Evolutionary conservation across 768 basidiomycete genomes (phyloP), one percentile per base, ranked within the genome.

Genomic region (Favolaschia claudopus): DNA sequence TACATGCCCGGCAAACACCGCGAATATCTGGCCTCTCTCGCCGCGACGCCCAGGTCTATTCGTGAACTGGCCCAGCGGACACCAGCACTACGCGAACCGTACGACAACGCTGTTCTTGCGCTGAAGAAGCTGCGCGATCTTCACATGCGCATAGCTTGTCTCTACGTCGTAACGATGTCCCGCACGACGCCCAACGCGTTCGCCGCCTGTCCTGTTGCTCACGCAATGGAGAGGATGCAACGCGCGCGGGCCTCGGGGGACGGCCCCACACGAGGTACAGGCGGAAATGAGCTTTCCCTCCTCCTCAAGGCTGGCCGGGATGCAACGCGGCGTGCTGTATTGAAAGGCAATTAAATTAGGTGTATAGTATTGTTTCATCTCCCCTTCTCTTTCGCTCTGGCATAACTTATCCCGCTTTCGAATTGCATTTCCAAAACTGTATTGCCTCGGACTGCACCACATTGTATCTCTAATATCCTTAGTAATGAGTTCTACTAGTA

Each of bases 1-100:
- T 99, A 99, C 76, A 99, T 99, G 96, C 96, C 96, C 0, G 90
- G 91, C 14, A 85, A 84, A 51, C 96, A 98, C 76, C 88, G 92
- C 38, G 86, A 89, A 42, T 99, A 95, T 77, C 84, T 99, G 52
- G 73, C 76, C 22, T 84, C 87, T 66, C 82, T 99, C 33, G 78
- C 84, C 2, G 74, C 79, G 13, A 78, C 82, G 49, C 82, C 85
- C 14, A 87, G 77, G n/a, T 79, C 87, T 20, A 67, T 93, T 48
- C 85, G 92, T 22, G 81, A 85, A 33, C 74, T 88, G 29, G 90
- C 87, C 2, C 79, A 79, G 55, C 70, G 74, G 38, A 85, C 81
- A 14, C 84, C 88, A 7, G 77, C 80, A 4, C 76, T 93, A 33
- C 84, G 82, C 33, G 88, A 87, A 37, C 82, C 91, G 28, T 99